Percentiles rank a stretch among this genome's conserved stretches.
These are phyloP conservation scores for Dothideomycetidae sp. DNA, from an alignment of 2,329 filamentous ascomycete species.

Conservation along the genomic window DNA sequence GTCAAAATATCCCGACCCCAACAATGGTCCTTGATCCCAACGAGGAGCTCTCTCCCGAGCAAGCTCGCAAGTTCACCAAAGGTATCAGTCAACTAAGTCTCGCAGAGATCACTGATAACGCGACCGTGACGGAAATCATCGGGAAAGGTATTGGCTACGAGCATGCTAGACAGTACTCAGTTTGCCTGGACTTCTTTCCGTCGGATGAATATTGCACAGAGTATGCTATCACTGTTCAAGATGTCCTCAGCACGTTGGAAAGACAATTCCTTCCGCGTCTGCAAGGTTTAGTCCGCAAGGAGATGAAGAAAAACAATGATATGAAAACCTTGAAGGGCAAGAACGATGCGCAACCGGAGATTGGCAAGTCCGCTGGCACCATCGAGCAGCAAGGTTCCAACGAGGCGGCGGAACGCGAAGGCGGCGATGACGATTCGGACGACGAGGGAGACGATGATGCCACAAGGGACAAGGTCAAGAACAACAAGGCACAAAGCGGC, in stretches of 20 bases:
- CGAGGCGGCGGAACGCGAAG: slow-evolving; percentile 33
- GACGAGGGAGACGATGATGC: slow-evolving; percentile 40
- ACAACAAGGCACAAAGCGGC: slow-evolving; percentile 65
- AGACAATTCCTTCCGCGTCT: slow-evolving; percentile 61
- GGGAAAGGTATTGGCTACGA: slow-evolving; percentile 53
- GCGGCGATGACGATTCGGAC: slow-evolving; percentile 54
- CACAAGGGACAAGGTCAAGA: slow-evolving; percentile 56
- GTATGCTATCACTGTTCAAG: slow-evolving; percentile 66
- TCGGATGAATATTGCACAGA: slow-evolving; percentile 68
- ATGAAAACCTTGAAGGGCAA: slow-evolving; percentile 39
- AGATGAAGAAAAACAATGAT: slow-evolving; percentile 63
- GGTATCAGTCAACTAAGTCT: slow-evolving; percentile 77
- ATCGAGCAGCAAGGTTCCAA: slow-evolving; percentile 36
- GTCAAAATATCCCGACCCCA: slow-evolving; percentile 75
- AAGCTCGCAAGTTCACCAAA: slow-evolving; percentile 74
- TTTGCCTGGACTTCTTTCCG: slow-evolving; percentile 73
- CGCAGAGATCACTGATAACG: slow-evolving; percentile 68
- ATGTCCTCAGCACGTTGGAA: slow-evolving; percentile 71
- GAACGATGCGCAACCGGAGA: slow-evolving; percentile 56
- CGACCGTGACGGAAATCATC: slow-evolving; percentile 65
- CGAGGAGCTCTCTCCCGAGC: slow-evolving; percentile 51
- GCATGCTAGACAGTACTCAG: slow-evolving; percentile 71
- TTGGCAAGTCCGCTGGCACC: slow-evolving; percentile 49
- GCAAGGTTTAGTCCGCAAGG: slow-evolving; percentile 54
- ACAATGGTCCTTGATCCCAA: slow-evolving; percentile 74